Evolutionary conservation across 73 alveolate species (phyloP).

Genomic region (Paramecium biaurelia): DNA sequence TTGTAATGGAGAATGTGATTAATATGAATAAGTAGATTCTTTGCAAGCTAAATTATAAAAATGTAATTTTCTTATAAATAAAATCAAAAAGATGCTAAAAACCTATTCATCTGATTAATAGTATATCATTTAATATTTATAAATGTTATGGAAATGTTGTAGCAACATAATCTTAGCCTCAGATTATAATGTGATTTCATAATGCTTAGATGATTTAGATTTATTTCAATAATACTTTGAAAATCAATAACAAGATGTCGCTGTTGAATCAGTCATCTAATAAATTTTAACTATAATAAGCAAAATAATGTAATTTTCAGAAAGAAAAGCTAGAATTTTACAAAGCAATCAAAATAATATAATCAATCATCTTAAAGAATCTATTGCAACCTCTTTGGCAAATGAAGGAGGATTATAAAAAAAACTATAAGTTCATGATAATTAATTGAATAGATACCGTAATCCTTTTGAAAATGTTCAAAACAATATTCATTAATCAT

Average conservation of each 20-base stretch:
- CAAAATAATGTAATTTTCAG: slow-evolving; percentile 24
- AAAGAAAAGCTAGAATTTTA: slow-evolving; percentile 9
- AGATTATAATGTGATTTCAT: neutral
- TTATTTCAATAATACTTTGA: slow-evolving; percentile 24
- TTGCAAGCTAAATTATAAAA: slow-evolving; percentile 1
- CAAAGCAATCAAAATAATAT: neutral
- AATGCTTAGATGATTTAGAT: neutral
- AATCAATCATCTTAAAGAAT: slow-evolving; percentile 34
- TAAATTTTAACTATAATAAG: neutral
- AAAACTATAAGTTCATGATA: slow-evolving; percentile 4
- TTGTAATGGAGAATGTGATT: slow-evolving; percentile 21
- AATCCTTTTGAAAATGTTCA: slow-evolving; percentile 42
- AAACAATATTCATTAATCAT: slow-evolving; percentile 30
- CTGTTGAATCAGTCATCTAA: neutral
- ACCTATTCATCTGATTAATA: slow-evolving; percentile 44
- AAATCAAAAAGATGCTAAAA: slow-evolving; percentile 37
- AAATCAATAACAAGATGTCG: neutral
- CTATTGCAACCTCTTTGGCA: slow-evolving; percentile 32
- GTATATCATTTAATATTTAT: slow-evolving; percentile 27
- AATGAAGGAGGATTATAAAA: slow-evolving; percentile 30
- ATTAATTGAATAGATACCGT: slow-evolving; percentile 6
- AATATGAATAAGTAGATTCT: slow-evolving; percentile 32
- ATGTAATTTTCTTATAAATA: slow-evolving; percentile 33
- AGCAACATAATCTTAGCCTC: neutral
- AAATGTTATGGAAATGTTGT: slow-evolving; percentile 47